Evolutionary conservation across 192 early-diverging fungal species (phyloP).

Genomic region (Backusella tuberculispora): DNA sequence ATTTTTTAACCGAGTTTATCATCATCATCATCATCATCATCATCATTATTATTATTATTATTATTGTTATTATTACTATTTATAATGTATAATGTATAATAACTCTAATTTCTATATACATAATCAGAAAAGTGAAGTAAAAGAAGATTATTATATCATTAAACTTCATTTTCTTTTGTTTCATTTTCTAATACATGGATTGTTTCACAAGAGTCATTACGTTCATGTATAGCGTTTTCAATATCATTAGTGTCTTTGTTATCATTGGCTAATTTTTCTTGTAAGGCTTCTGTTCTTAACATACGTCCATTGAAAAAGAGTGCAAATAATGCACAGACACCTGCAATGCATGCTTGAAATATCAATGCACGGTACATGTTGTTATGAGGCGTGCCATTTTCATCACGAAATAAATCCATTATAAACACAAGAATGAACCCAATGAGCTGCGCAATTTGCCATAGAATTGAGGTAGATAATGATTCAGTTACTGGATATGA

Average conservation of each 20-base stretch:
- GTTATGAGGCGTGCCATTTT: constrained; percentile 22
- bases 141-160: not conserved
- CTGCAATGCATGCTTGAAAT: constrained; percentile 29
- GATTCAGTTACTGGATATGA: constrained; percentile 41
- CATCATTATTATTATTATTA: too few relatives aligned
- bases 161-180: not conserved
- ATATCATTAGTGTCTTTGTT: not conserved
- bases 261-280: constrained; percentile 11
- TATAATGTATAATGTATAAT: not conserved
- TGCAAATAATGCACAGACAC: constrained; percentile 21
- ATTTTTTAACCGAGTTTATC: too few relatives aligned
- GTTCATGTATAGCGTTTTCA: not conserved
- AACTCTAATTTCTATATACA: constrained; percentile 7
- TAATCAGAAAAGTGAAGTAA: not conserved
- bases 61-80: too few relatives aligned
- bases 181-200: not conserved
- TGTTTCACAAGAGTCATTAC: not conserved
- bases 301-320: constrained; percentile 33
- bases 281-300: constrained; percentile 19
- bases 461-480: constrained; percentile 36
- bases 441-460: constrained; percentile 41
- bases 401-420: constrained; percentile 37
- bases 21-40: too few relatives aligned
- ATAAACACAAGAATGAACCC: constrained; percentile 37
- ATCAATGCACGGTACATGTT: constrained; percentile 36